Conservation (phyloP, 2,329 filamentous ascomycete genomes). For the Chaetomiaceae sp. region DNA sequence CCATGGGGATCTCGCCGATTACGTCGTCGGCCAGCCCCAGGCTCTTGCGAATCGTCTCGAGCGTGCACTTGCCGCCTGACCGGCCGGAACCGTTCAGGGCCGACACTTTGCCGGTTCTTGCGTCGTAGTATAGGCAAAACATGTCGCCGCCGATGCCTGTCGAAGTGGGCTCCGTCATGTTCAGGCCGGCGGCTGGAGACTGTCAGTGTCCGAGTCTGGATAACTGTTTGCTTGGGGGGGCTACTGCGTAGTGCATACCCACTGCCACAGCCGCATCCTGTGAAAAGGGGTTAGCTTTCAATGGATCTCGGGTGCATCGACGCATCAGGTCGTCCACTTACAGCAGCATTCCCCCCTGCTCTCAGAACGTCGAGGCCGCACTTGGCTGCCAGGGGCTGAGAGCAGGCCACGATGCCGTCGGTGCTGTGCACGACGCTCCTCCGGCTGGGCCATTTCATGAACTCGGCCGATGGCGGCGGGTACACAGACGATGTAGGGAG, state of each 20-base stretch:
- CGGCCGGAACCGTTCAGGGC: slow-evolving; percentile 94
- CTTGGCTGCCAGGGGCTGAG: slow-evolving; percentile 83
- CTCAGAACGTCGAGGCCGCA: slow-evolving; percentile 82
- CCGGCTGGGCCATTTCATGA: slow-evolving; percentile 68
- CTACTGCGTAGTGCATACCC: slow-evolving; percentile 45
- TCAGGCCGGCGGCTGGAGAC: slow-evolving; percentile 74
- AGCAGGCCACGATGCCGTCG: slow-evolving; percentile 83
- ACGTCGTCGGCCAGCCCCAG: slow-evolving; percentile 60
- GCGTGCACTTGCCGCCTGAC: slow-evolving; percentile 62
- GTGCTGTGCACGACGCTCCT: slow-evolving; percentile 91
- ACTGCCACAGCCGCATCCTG: slow-evolving; percentile 96
- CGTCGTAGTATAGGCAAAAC: slow-evolving; percentile 92
- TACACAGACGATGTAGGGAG: slow-evolving; percentile 45
- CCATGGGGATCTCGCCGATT: slow-evolving; percentile 61
- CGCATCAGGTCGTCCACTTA: no score
- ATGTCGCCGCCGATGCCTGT: slow-evolving; percentile 97
- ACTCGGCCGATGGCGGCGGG: slow-evolving; percentile 43
- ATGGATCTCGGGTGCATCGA: no score
- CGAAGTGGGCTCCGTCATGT: slow-evolving; percentile 87
- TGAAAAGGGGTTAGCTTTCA: slow-evolving; percentile 8
- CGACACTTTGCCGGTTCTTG: slow-evolving; percentile 72
- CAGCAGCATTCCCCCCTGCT: slow-evolving; percentile 87
- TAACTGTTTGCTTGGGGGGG: neutral
- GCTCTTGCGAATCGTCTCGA: slow-evolving; percentile 66
- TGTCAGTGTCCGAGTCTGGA: slow-evolving; percentile 4